These are phyloP conservation scores for Axilococcus clingmanii DNA, from an alignment of 139 green algal species.

Conservation along the genomic window DNA sequence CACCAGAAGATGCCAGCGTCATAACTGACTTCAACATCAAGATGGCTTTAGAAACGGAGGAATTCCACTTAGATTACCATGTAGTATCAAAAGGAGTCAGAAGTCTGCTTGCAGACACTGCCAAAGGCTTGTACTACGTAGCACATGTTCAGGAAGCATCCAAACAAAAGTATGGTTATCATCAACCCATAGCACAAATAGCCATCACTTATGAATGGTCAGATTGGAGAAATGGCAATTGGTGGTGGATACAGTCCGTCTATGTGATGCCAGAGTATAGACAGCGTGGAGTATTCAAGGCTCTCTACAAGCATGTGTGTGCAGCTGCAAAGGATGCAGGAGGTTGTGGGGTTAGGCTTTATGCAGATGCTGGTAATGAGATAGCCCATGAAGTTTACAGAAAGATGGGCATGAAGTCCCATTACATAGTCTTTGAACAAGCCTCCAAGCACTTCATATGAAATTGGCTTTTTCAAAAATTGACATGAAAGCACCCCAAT, in stretches of 20 bases:
- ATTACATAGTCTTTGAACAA: constrained; percentile 20
- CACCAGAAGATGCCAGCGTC: constrained; percentile 1
- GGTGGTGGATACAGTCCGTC: constrained; percentile 21
- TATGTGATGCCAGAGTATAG: constrained; percentile 5
- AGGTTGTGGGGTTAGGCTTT: constrained; percentile 14
- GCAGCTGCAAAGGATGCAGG: too few relatives aligned
- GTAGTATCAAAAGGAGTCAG: constrained; percentile 1
- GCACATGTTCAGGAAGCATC: constrained; percentile 1
- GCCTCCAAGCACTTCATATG: not conserved
- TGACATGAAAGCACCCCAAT: not conserved
- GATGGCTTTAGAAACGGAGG: constrained; percentile 18
- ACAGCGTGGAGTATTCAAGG: constrained; percentile 4
- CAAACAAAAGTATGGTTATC: not conserved
- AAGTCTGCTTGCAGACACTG: constrained; percentile 3
- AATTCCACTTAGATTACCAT: constrained; percentile 9
- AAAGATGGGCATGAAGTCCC: constrained; percentile 15
- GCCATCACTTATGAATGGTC: constrained; percentile 22
- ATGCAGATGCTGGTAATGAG: constrained; percentile 9
- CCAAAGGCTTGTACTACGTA: constrained; percentile 11
- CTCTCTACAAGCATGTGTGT: constrained; percentile 11
- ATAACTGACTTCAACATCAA: constrained; percentile 8
- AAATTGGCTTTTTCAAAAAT: not conserved
- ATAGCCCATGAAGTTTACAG: constrained; percentile 12
- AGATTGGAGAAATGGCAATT: constrained; percentile 17
- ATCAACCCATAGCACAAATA: constrained; percentile 1